Evolutionary conservation across 2,329 filamentous ascomycete species (phyloP).

Genomic region (Phyllosticta paracitricarpa): DNA sequence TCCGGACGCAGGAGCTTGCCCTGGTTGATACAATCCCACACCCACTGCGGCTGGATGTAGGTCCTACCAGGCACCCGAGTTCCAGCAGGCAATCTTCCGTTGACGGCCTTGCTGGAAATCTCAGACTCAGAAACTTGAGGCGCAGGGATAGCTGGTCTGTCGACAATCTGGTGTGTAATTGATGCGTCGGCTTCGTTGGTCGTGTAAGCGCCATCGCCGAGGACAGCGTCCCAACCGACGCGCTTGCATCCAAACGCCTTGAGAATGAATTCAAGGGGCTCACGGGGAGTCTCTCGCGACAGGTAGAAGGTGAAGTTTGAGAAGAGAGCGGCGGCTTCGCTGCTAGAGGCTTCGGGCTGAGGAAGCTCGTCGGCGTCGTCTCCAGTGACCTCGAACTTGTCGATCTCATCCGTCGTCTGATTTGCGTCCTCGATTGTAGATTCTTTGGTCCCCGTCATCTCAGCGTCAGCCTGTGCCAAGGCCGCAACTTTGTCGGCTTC

Average conservation of each 20-base stretch:
- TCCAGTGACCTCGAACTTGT: slow-evolving; percentile 81
- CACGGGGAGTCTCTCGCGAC: slow-evolving; percentile 84
- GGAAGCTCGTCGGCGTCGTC: slow-evolving; percentile 76
- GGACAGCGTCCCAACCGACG: slow-evolving; percentile 84
- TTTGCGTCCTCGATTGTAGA: slow-evolving; percentile 23
- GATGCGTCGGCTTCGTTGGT: slow-evolving; percentile 75
- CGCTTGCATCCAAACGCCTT: slow-evolving; percentile 92
- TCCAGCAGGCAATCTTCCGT: slow-evolving; percentile 37
- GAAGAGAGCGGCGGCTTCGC: slow-evolving; percentile 67
- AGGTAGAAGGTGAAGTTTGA: slow-evolving; percentile 84
- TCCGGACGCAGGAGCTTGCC: slow-evolving; percentile 80
- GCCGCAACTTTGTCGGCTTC: slow-evolving; percentile 37
- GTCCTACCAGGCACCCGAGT: slow-evolving; percentile 79
- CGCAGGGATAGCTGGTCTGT: slow-evolving; percentile 61
- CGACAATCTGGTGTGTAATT: slow-evolving; percentile 95
- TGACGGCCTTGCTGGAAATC: slow-evolving; percentile 19
- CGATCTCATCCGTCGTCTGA: slow-evolving; percentile 46
- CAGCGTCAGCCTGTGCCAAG: slow-evolving; percentile 17
- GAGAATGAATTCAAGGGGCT: slow-evolving; percentile 84
- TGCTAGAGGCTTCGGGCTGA: slow-evolving; percentile 61
- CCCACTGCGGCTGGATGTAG: slow-evolving; percentile 95
- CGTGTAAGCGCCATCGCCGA: slow-evolving; percentile 88
- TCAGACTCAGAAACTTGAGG: slow-evolving; percentile 30
- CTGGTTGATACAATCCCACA: slow-evolving; percentile 95
- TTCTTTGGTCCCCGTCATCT: slow-evolving; percentile 27